A percentile compares a stretch with the other conserved stretches of the same genome.
phyloP scores from a whole-genome alignment of 495 filamentous ascomycete species.

The Parathielavia hyrcaniae region DNA sequence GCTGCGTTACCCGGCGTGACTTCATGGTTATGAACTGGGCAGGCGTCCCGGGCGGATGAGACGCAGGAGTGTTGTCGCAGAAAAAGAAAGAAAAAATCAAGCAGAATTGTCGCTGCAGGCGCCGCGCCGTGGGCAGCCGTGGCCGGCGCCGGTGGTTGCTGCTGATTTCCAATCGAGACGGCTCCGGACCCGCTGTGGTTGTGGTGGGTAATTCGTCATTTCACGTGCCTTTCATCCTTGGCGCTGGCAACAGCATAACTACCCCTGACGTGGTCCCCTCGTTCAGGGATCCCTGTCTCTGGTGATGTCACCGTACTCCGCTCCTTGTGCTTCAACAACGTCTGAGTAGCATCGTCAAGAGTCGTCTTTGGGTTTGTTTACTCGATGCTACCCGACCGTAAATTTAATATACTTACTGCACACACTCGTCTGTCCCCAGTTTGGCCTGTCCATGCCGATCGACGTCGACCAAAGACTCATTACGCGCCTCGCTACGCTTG shows the following conservation, averaged over 20 bases:
- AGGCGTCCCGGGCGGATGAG: neutral
- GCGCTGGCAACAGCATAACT: conserved; percentile 3
- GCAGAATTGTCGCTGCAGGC: neutral
- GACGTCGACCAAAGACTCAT: neutral
- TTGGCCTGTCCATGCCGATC: neutral
- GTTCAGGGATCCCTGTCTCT: neutral
- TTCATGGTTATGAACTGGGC: conserved; percentile 18
- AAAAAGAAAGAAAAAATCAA: too few species aligned
- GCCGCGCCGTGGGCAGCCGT: conserved; percentile 5
- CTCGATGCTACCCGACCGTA: too few species aligned
- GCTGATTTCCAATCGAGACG: neutral
- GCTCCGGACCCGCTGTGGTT: neutral
- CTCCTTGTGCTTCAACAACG: neutral
- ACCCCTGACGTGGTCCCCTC: neutral
- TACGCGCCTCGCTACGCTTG: neutral
- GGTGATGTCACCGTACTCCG: conserved; percentile 8
- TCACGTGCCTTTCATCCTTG: conserved; percentile 31
- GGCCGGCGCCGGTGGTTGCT: conserved; percentile 15
- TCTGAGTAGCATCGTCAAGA: neutral
- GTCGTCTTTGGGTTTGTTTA: neutral
- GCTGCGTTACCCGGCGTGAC: conserved; percentile 10
- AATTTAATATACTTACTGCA: neutral
- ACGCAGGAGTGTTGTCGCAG: neutral
- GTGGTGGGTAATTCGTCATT: conserved; percentile 26
- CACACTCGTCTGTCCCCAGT: too few species aligned